Base-by-base conservation (phyloP, 768 basidiomycete genomes). In the Trametes villosa region DNA sequence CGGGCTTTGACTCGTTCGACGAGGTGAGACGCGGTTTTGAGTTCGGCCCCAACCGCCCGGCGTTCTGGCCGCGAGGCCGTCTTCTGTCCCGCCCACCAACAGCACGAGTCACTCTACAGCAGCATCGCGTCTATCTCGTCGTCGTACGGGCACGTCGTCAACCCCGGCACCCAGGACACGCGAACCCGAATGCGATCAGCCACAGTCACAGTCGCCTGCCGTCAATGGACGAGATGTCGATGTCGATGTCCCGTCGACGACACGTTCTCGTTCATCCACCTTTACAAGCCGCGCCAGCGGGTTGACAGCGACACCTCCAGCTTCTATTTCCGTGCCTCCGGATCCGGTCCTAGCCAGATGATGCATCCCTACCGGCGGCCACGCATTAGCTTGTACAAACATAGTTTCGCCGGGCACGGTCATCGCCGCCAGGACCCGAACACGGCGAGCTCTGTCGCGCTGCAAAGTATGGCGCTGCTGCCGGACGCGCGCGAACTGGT, bases 11-110 rank as follows among this genome's bases (percentile, higher is more conserved):
- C 46, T 87, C 88, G 0, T 93, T 91, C 64, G 86, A 87, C 20
- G 91, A 91, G 68, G 83, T 92, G n/a, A 77, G 90, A 30, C 81
- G 89, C 50, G 89, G 86, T 1, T 93, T 92, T 61, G 91, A 92
- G 69, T 92, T 89, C 70, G 78, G 78, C 27, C 77, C 81, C 9
- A 76, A 81, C 47, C 82, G 88, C 0, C 85, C 87, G 2, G 76
- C 81, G 1, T 91, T 89, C 71, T 91, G 89, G 66, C 86, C 87
- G 0, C 82, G 38, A 59, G 26, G 73, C 70, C 2, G 73, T 75
- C 11, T 67, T 58, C 53, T 50, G 65, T 7, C 55, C 59, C 34
- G 59, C 72, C 33, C 83, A 87, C 48, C 68, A 68, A 9, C 78
- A 76, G 48, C 82, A 81, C 15, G 86, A 87, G 36, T 90, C 90